phyloP scores from a whole-genome alignment of 257 asterid genomes.

The Capsicum rhomboideum region DNA sequence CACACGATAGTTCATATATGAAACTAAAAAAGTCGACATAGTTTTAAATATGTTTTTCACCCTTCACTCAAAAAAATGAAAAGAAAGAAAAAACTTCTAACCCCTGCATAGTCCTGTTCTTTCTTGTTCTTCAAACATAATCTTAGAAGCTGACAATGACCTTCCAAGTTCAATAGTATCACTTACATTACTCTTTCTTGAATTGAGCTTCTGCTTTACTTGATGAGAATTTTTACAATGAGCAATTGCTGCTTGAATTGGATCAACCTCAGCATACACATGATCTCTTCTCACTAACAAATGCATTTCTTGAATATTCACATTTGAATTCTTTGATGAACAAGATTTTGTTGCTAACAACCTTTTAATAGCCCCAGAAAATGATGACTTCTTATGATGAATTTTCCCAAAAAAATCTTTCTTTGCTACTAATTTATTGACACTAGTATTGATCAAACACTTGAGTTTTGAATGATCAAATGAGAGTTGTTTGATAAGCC shows the following conservation, averaged over 20 bases:
- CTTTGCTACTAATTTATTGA: background rate
- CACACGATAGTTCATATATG: too few relatives aligned
- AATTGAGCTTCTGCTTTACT: background rate
- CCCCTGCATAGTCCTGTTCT: slow-evolving; percentile 33
- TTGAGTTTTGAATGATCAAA: slow-evolving; percentile 37
- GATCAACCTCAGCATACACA: slow-evolving; percentile 36
- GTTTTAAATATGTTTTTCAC: too few relatives aligned
- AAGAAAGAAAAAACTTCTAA: too few relatives aligned
- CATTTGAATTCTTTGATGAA: slow-evolving; percentile 20
- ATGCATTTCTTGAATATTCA: slow-evolving; percentile 19
- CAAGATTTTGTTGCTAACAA: slow-evolving; percentile 30
- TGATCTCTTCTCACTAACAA: slow-evolving; percentile 32
- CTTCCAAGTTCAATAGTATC: slow-evolving; percentile 23
- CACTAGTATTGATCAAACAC: slow-evolving; percentile 35
- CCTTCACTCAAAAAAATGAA: too few relatives aligned
- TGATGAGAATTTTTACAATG: slow-evolving; percentile 73
- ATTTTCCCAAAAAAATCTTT: slow-evolving; percentile 43
- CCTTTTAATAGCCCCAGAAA: slow-evolving; percentile 62
- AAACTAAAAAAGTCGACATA: too few relatives aligned
- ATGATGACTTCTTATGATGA: slow-evolving; percentile 58
- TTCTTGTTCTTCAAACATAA: slow-evolving; percentile 27
- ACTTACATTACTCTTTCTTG: slow-evolving; percentile 26
- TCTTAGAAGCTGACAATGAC: slow-evolving; percentile 25
- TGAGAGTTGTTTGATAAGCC: slow-evolving; percentile 33
- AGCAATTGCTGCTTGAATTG: slow-evolving; percentile 87